Evolutionary conservation across 2,329 filamentous ascomycete species (phyloP).

Genomic region (Colletotrichum lindemuthianum): DNA sequence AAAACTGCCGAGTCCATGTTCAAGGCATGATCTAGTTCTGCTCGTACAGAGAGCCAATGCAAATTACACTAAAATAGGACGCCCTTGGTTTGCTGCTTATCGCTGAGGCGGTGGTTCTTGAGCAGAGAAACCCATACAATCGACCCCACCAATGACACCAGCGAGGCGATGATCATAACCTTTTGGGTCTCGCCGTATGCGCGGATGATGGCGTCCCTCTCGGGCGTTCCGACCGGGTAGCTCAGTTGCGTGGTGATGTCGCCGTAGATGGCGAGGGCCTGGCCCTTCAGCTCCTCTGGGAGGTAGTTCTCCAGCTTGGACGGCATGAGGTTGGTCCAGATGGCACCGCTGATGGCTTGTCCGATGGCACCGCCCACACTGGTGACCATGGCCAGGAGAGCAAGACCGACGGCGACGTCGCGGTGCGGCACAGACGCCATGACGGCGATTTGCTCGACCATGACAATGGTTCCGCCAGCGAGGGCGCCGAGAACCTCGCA

Average conservation of each 20-base stretch:
- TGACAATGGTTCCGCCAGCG: slow-evolving; percentile 48
- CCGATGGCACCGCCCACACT: slow-evolving; percentile 47
- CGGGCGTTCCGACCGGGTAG: slow-evolving; percentile 52
- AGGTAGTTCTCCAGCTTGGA: slow-evolving; percentile 48
- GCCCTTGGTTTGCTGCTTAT: slow-evolving; percentile 28
- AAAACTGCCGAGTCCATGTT: too few relatives aligned
- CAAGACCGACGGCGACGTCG: slow-evolving; percentile 46
- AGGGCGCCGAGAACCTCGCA: slow-evolving; percentile 52
- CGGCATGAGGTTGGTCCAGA: slow-evolving; percentile 51
- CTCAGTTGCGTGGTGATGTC: slow-evolving; percentile 47
- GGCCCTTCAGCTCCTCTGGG: slow-evolving; percentile 46
- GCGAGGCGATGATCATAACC: slow-evolving; percentile 47
- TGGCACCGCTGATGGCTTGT: slow-evolving; percentile 43
- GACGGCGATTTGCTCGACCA: slow-evolving; percentile 56
- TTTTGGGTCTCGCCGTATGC: slow-evolving; percentile 60
- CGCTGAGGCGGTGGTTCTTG: slow-evolving; percentile 30
- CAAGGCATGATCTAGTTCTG: too few relatives aligned
- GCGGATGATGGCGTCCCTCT: slow-evolving; percentile 53
- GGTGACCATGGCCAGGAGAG: slow-evolving; percentile 44
- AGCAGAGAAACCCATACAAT: slow-evolving; percentile 26
- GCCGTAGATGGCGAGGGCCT: slow-evolving; percentile 55
- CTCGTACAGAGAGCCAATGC: too few relatives aligned
- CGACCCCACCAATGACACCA: slow-evolving; percentile 14
- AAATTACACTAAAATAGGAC: slow-evolving; percentile 18
- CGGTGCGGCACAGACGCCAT: slow-evolving; percentile 46